Evolutionary conservation across 345 rosid genomes (phyloP), one percentile per base, ranked within the genome.

Genomic region (Luvunga scandens): DNA sequence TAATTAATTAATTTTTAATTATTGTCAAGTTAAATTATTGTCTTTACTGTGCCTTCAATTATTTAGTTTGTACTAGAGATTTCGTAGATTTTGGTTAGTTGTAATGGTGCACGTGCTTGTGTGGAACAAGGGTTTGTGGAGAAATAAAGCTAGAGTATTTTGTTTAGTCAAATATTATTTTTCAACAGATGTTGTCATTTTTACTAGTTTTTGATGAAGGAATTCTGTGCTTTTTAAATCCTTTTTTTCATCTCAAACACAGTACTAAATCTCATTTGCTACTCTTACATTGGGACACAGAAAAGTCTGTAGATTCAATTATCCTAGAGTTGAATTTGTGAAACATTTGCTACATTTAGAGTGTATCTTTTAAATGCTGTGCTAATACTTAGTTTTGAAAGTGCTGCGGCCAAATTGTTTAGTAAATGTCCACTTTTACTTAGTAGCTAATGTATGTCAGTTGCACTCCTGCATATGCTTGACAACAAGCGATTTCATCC

Each of bases 1-100:
- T 89, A 88, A 65, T 65, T 34, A 16, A 22, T 31, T 31, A 61
- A 25, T 13, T 61, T 13, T 45, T 45, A 13, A 12, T 61, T 61
- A 12, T 10, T 28, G 66, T 14, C 34, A 28, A 5, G 66, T 63
- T 28, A 63, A 63, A 28, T 28, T 28, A 14, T 14, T 12, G 4
- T 34, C 16, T 30, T 30, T 28, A 5, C 30, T 28, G 7, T 28
- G 14, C 16, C 31, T 30, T 63, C 38, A 63, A 63, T 13, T 30
- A 14, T 63, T 63, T 53, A 18, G 22, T 53, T 14, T 18, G 57
- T 53, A 18, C 22, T 6, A 30, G n/a, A 30, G 67, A 63, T 30
- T 63, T 30, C 18, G n/a, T 28, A 30, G 18, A 63, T 30, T 63
- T 16, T 18, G 6, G n/a, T 14, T 30, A 13, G 21, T 30, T 63